phyloP scores from a whole-genome alignment of 495 filamentous ascomycete species.

The Hypomontagnella monticulosa region DNA sequence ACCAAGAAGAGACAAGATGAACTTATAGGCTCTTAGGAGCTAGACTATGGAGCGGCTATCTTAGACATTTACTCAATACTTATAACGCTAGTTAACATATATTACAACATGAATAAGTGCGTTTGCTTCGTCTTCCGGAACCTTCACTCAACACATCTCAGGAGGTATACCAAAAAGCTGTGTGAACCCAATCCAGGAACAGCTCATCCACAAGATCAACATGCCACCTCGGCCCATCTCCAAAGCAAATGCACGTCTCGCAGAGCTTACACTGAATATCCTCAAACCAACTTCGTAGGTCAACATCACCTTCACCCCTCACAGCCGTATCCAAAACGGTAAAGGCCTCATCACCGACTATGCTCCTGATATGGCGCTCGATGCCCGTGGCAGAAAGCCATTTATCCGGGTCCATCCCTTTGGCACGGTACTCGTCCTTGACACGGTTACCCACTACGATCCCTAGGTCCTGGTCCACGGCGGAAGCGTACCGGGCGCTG shows the following conservation, averaged over 20 bases:
- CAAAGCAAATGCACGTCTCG: slow-evolving; percentile 30
- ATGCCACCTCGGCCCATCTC: slow-evolving; percentile 28
- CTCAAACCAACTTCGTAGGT: neutral
- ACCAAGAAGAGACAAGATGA: no score
- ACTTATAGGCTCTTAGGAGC: no score
- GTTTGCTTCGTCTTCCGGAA: no score
- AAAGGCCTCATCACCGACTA: slow-evolving; percentile 15
- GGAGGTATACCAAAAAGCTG: slow-evolving; percentile 2
- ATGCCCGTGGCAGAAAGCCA: slow-evolving; percentile 11
- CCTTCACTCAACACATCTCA: no score
- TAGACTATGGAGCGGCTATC: no score
- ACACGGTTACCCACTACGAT: slow-evolving; percentile 3
- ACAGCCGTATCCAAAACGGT: slow-evolving; percentile 5
- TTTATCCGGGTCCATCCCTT: slow-evolving; percentile 12
- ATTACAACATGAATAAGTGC: no score
- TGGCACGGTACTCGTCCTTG: neutral
- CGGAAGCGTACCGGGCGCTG: slow-evolving; percentile 4
- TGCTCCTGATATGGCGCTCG: slow-evolving; percentile 10
- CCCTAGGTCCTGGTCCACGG: slow-evolving; percentile 8
- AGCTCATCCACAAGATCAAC: slow-evolving; percentile 24
- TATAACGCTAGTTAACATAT: no score
- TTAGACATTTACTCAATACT: no score
- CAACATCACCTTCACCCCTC: slow-evolving; percentile 7
- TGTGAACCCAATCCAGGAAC: slow-evolving; percentile 12
- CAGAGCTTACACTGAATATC: slow-evolving; percentile 18